phyloP scores from a whole-genome alignment of 2,329 filamentous ascomycete species.

The Aurifilum marmelostoma region DNA sequence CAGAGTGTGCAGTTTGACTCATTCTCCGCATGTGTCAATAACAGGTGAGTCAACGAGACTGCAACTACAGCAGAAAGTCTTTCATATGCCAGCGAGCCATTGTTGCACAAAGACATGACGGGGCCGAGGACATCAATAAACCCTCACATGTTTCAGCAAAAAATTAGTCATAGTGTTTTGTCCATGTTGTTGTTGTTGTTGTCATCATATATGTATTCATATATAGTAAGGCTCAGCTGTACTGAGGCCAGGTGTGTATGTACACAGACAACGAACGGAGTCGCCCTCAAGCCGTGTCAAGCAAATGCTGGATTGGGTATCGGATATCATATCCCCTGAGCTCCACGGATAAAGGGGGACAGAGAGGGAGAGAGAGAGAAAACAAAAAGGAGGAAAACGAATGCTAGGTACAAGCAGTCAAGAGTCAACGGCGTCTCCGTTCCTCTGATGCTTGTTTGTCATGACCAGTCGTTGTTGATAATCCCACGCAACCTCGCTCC shows the following conservation, averaged over 20 bases:
- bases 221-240: not conserved
- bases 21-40: too few relatives aligned
- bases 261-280: slow-evolving; percentile 3
- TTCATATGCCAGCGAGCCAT: not conserved
- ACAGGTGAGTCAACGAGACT: not conserved
- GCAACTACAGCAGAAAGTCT: not conserved
- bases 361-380: slow-evolving; percentile 12
- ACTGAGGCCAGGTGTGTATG: slow-evolving; percentile 1
- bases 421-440: slow-evolving; percentile 19
- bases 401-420: slow-evolving; percentile 31
- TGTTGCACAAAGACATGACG: not conserved
- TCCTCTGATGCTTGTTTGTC: slow-evolving; percentile 31
- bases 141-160: not conserved
- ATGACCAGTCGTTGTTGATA: slow-evolving; percentile 32
- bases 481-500: not conserved
- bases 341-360: not conserved
- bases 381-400: slow-evolving; percentile 30
- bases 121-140: not conserved
- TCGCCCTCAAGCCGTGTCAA: slow-evolving; percentile 5
- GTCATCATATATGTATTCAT: not conserved
- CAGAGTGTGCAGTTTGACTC: not conserved
- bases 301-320: slow-evolving; percentile 25
- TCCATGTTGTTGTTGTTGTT: too few relatives aligned
- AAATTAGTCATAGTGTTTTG: not conserved
- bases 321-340: slow-evolving; percentile 17